Evolutionary conservation across 2,329 filamentous ascomycete genomes (phyloP), one percentile per base, ranked within the genome.

Genomic region (Epicoccum sorghinum): DNA sequence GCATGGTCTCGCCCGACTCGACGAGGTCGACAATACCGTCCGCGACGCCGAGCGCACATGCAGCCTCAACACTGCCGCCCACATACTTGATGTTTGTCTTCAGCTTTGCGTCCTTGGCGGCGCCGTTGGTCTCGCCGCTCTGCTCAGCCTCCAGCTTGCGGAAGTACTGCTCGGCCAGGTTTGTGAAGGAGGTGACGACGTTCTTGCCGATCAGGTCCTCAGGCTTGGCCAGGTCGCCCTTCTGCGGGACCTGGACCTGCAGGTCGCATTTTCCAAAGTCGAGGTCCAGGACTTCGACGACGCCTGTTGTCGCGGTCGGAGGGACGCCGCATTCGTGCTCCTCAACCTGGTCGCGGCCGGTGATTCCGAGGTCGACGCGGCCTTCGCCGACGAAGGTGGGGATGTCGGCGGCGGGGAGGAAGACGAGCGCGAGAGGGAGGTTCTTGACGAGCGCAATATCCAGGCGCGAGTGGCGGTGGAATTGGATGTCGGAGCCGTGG

Each of bases 401-500:
- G 71, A 99, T 99, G 75, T 99, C 95, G 64, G 92, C 93, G 33
- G 93, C 95, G 27, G 95, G 95, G 24, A 99, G 89, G 82, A 99
- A 99, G 72, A 99, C 88, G 57, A 99, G 89, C 13, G 95, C 95
- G 67, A 99, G 91, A 32, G 90, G 91, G 25, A 95, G 86, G 79
- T 99, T 99, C 82, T 97, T 96, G 72, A 98, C 95, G 24, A 99
- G 88, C 13, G 95, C 95, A 71, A 99, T 97, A 76, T 99, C 95
- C 68, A 98, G 90, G 55, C 95, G 89, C 75, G 89, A 92, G 81
- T 97, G 92, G 71, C 95, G 89, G 75, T 90, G 88, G 81, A 99
- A 99, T 76, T 99, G 92, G 68, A 99, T 93, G 76, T 99, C 95
- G 68, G 90, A 91, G 62, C 95, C 95, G 71, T 93, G 84, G 49